Conservation (phyloP, 2,329 filamentous ascomycete species). For the Fusarium coicis region DNA sequence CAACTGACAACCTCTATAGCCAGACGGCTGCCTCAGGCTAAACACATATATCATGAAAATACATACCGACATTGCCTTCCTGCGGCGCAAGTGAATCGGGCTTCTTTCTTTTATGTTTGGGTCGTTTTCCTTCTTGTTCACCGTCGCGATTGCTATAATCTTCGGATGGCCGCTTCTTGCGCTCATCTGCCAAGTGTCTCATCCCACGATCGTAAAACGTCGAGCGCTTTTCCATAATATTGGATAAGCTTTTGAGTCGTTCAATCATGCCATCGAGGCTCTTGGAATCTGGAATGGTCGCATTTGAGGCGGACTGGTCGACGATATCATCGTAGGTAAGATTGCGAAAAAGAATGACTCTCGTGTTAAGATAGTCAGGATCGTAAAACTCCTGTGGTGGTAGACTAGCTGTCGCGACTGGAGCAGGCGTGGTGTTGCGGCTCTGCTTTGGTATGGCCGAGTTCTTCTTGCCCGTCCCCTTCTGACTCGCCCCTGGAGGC, state of each 20-base stretch:
- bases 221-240: slow-evolving; percentile 74
- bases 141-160: slow-evolving; percentile 61
- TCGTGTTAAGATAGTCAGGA: slow-evolving; percentile 74
- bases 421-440: slow-evolving; percentile 78
- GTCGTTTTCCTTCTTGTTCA: slow-evolving; percentile 64
- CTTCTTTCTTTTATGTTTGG: slow-evolving; percentile 84
- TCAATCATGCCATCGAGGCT: slow-evolving; percentile 72
- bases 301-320: slow-evolving; percentile 67
- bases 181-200: slow-evolving; percentile 72
- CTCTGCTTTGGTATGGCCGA: slow-evolving; percentile 74
- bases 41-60: background rate
- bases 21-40: background rate
- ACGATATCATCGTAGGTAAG: slow-evolving; percentile 76
- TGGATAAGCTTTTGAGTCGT: slow-evolving; percentile 71
- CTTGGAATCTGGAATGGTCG: slow-evolving; percentile 70
- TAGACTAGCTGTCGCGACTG: slow-evolving; percentile 58
- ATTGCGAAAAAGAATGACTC: slow-evolving; percentile 67
- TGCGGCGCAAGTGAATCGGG: slow-evolving; percentile 70
- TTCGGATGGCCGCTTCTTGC: slow-evolving; percentile 71
- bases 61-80: slow-evolving; percentile 48
- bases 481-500: slow-evolving; percentile 68
- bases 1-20: slow-evolving; percentile 1
- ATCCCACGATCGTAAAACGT: slow-evolving; percentile 78
- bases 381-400: slow-evolving; percentile 66
- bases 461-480: slow-evolving; percentile 73